Conservation (phyloP, 768 basidiomycete species). For the Tephrocybe rancida region DNA sequence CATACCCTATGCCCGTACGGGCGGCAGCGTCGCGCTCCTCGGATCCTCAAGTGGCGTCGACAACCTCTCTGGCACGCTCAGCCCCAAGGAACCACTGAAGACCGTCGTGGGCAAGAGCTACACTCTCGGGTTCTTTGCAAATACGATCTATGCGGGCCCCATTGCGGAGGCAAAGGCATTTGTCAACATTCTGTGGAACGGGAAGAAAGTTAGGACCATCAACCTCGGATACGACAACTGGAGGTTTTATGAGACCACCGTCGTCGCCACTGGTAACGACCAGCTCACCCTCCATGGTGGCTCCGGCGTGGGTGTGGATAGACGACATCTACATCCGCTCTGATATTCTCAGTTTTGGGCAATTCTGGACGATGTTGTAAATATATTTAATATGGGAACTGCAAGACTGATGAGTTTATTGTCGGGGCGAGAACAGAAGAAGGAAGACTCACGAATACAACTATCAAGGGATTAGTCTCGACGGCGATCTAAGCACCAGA, state of each 20-base stretch:
- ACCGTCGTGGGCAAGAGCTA: conserved; percentile 41
- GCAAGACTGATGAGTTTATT: too few species aligned
- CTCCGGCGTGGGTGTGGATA: conserved; percentile 52
- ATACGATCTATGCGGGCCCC: conserved; percentile 37
- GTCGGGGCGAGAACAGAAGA: too few species aligned
- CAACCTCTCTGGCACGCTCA: conserved; percentile 38
- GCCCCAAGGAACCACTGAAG: conserved; percentile 28
- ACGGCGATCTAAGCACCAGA: too few species aligned
- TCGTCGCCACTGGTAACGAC: conserved; percentile 27
- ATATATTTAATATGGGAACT: neutral
- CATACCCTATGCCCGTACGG: conserved; percentile 39
- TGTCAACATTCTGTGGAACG: conserved; percentile 48
- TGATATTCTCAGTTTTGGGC: neutral
- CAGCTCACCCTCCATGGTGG: conserved; percentile 36
- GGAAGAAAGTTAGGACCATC: conserved; percentile 30
- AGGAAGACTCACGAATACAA: too few species aligned
- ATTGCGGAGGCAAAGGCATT: conserved; percentile 33
- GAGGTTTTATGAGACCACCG: conserved; percentile 36
- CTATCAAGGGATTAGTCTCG: too few species aligned
- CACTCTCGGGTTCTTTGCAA: conserved; percentile 43
- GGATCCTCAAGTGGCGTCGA: conserved; percentile 45
- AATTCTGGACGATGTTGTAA: neutral
- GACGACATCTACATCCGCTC: conserved; percentile 39
- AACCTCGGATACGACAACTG: conserved; percentile 40
- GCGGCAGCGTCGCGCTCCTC: conserved; percentile 39